Evolutionary conservation across 2,329 filamentous ascomycete genomes (phyloP).

Genomic region (Blastomyces parvus): DNA sequence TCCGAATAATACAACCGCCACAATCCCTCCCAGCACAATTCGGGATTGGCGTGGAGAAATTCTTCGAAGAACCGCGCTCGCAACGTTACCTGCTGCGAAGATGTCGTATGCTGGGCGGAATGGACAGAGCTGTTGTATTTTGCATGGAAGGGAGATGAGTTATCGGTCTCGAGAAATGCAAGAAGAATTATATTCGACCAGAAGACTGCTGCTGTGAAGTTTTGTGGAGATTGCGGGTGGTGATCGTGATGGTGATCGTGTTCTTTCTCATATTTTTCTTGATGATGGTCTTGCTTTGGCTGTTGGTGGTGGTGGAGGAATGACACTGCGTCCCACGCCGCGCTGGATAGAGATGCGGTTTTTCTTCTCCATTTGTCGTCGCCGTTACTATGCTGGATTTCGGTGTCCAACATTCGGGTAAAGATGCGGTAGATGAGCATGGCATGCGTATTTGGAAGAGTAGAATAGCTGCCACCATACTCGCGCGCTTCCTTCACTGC

Average conservation of each 20-base stretch:
- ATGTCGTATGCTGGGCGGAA: not conserved
- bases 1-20: conserved; percentile 23
- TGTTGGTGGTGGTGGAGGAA: not conserved
- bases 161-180: conserved; percentile 8
- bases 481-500: not conserved
- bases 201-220: conserved; percentile 22
- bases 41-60: conserved; percentile 17
- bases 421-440: not conserved
- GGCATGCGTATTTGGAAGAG: not conserved
- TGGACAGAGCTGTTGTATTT: not conserved
- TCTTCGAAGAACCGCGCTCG: conserved; percentile 15
- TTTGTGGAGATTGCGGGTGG: conserved; percentile 7
- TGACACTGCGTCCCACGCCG: not conserved
- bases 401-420: not conserved
- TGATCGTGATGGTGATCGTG: not conserved
- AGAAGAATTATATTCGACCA: conserved; percentile 23
- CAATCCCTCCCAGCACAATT: conserved; percentile 22
- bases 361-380: not conserved
- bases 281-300: not conserved
- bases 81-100: not conserved
- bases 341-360: not conserved
- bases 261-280: not conserved
- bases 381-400: not conserved
- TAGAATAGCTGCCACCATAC: not conserved
- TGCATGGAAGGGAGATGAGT: not conserved